Conservation (phyloP, 495 filamentous ascomycete species). For the Talaromyces thailandensis region DNA sequence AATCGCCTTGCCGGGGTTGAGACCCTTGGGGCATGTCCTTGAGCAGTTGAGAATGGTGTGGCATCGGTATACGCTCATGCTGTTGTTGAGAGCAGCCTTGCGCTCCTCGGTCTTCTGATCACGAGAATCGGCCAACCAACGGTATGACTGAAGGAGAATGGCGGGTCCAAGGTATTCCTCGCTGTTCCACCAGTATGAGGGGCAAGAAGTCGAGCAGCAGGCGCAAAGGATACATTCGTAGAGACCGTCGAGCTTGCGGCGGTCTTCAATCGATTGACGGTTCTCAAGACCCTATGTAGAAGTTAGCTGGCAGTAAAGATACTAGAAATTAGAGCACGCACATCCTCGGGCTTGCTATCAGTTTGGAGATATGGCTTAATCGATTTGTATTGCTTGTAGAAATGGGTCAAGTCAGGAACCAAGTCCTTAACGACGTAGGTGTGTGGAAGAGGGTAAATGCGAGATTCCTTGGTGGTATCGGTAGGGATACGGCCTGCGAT, state of each 20-base stretch:
- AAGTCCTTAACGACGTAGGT: slow-evolving; percentile 99
- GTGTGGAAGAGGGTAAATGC: slow-evolving; percentile 97
- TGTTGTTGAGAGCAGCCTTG: slow-evolving; percentile 88
- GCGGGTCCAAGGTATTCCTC: slow-evolving; percentile 97
- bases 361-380: slow-evolving; percentile 98
- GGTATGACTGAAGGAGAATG: slow-evolving; percentile 91
- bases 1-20: slow-evolving; percentile 92
- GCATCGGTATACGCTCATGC: slow-evolving; percentile 96
- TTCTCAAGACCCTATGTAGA: slow-evolving; percentile 66
- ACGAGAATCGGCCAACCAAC: slow-evolving; percentile 88
- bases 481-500: slow-evolving; percentile 80
- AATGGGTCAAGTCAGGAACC: slow-evolving; percentile 91
- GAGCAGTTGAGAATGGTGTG: slow-evolving; percentile 99
- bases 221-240: slow-evolving; percentile 99
- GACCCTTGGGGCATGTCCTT: slow-evolving; percentile 91
- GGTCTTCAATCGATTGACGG: slow-evolving; percentile 80
- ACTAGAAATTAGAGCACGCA: slow-evolving; percentile 31
- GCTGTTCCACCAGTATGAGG: slow-evolving; percentile 98
- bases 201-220: slow-evolving; percentile 97
- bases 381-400: slow-evolving; percentile 99
- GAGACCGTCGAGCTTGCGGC: slow-evolving; percentile 92
- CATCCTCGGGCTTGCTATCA: slow-evolving; percentile 65
- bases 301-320: neutral
- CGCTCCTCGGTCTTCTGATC: slow-evolving; percentile 82
- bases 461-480: slow-evolving; percentile 67